Conservation (phyloP, 1,139 yeast species). For the Magnusiomyces magnusii region DNA sequence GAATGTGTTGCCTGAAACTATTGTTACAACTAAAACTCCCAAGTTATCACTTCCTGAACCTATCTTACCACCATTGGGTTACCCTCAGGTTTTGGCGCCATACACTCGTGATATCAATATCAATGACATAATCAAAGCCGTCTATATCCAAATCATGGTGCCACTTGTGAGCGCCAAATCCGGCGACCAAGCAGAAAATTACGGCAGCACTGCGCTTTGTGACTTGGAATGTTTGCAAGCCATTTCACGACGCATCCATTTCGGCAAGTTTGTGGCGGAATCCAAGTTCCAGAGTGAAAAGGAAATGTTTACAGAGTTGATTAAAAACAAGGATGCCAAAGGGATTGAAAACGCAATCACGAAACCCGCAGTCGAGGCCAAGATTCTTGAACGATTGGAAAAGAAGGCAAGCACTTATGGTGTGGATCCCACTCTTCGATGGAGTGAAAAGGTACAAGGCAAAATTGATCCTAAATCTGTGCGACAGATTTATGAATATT, state of each 20-base stretch:
- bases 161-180: conserved; percentile 55
- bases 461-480: conserved; percentile 76
- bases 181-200: conserved; percentile 70
- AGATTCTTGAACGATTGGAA: conserved; percentile 67
- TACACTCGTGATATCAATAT: conserved; percentile 71
- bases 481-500: conserved; percentile 75
- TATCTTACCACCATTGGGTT: conserved; percentile 68
- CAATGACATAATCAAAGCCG: conserved; percentile 56
- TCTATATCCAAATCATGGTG: conserved; percentile 63
- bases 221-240: conserved; percentile 87
- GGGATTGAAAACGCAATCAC: conserved; percentile 82
- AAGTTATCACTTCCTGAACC: conserved; percentile 48
- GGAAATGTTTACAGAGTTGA: conserved; percentile 56
- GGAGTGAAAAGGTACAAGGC: conserved; percentile 60
- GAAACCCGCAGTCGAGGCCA: conserved; percentile 76
- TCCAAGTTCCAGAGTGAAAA: conserved; percentile 72
- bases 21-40: background rate
- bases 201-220: conserved; percentile 76
- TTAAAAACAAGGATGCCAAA: conserved; percentile 52
- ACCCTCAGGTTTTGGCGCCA: conserved; percentile 70
- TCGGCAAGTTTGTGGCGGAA: conserved; percentile 96
- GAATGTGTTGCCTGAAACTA: background rate
- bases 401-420: conserved; percentile 84
- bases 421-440: conserved; percentile 70
- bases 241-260: conserved; percentile 88